Conservation (phyloP, 768 basidiomycete genomes). For the Butyriboletus loyo region DNA sequence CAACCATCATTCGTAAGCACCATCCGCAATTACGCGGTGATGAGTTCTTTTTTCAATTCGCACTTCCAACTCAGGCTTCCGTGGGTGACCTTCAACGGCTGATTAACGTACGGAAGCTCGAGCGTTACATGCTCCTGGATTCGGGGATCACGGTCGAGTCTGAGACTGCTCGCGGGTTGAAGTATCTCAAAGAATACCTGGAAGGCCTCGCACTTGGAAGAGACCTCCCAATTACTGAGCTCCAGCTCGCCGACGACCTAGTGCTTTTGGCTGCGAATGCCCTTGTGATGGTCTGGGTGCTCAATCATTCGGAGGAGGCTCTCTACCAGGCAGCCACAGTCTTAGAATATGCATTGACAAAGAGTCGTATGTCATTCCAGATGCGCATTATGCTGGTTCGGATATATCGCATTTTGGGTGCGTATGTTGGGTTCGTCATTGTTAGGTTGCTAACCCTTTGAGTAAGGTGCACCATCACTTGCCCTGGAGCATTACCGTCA, state of each 20-base stretch:
- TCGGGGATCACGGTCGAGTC: slow-evolving; percentile 52
- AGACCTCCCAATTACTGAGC: slow-evolving; percentile 66
- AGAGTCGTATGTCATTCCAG: slow-evolving; percentile 79
- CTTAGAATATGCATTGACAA: slow-evolving; percentile 67
- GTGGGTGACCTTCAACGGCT: slow-evolving; percentile 55
- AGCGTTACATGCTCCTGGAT: slow-evolving; percentile 54
- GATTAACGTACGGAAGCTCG: slow-evolving; percentile 75
- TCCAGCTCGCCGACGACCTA: slow-evolving; percentile 87
- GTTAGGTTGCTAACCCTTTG: not conserved
- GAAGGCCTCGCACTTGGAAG: slow-evolving; percentile 64
- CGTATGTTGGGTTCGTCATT: slow-evolving; percentile 8
- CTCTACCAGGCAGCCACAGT: slow-evolving; percentile 63
- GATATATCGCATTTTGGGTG: slow-evolving; percentile 80
- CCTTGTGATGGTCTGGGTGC: slow-evolving; percentile 60
- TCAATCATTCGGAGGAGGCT: slow-evolving; percentile 51
- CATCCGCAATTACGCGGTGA: slow-evolving; percentile 6
- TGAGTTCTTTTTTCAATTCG: slow-evolving; percentile 16
- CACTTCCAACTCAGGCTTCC: slow-evolving; percentile 39
- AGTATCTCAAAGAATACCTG: slow-evolving; percentile 62
- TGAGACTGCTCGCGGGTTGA: slow-evolving; percentile 50
- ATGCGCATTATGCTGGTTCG: slow-evolving; percentile 74
- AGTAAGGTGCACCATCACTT: slow-evolving; percentile 63
- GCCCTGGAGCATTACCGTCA: slow-evolving; percentile 77
- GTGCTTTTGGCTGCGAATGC: slow-evolving; percentile 70
- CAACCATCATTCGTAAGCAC: slow-evolving; percentile 48